phyloP scores from a whole-genome alignment of 345 rosid species.

The Hibiscus mutabilis region DNA sequence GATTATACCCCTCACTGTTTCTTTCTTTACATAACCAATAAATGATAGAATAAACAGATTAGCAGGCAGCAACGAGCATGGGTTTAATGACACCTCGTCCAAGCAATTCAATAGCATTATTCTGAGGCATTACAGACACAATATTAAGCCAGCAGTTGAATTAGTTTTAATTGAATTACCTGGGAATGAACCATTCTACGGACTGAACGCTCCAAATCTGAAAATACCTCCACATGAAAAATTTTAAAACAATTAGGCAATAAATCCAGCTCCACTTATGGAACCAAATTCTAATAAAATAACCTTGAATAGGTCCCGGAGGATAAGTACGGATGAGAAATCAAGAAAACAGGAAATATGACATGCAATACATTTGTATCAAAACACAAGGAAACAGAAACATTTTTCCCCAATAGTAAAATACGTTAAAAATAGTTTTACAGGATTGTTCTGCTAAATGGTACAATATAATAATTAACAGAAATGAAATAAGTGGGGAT shows the following conservation, averaged over 20 bases:
- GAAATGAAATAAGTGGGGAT: background rate
- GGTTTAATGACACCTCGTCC: background rate
- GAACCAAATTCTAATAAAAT: background rate
- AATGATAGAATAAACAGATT: too few relatives aligned
- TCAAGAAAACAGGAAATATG: background rate
- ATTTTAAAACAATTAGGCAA: conserved; percentile 3
- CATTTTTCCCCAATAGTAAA: background rate
- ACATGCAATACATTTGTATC: background rate
- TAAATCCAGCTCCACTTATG: background rate
- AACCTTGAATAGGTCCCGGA: background rate
- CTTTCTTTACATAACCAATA: too few relatives aligned
- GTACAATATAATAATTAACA: background rate
- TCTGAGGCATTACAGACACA: background rate
- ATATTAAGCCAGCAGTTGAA: too few relatives aligned
- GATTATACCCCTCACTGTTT: too few relatives aligned
- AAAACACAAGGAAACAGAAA: background rate
- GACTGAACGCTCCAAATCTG: conserved; percentile 89
- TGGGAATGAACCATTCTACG: conserved; percentile 94
- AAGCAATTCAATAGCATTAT: background rate
- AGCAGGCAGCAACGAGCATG: background rate
- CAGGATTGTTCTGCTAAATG: background rate
- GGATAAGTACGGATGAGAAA: background rate
- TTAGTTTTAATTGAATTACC: conserved; percentile 30
- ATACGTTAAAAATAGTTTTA: background rate
- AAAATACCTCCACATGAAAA: conserved; percentile 66